Percentiles rank a stretch among this genome's conserved stretches.
These are phyloP conservation scores for Exserohilum rostratum DNA, from an alignment of 2,329 filamentous ascomycete genomes.

Conservation along the genomic window DNA sequence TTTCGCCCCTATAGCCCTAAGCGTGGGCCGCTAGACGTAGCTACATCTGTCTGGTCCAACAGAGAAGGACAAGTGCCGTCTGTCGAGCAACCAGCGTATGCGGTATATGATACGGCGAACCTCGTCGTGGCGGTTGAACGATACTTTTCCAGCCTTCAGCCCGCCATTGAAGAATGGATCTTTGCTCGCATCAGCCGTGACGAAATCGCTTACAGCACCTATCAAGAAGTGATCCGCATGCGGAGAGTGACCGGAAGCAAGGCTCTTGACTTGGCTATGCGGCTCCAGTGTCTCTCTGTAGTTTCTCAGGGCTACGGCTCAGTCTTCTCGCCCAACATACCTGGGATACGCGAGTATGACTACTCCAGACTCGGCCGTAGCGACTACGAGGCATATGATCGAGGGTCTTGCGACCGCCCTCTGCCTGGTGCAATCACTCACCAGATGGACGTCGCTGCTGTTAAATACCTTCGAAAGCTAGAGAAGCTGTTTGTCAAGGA, in stretches of 20 bases:
- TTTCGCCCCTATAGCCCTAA: constrained; percentile 39
- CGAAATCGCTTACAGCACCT: constrained; percentile 38
- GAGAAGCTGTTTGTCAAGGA: constrained; percentile 40
- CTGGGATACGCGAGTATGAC: constrained; percentile 42
- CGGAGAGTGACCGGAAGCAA: constrained; percentile 27
- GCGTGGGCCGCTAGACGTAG: constrained; percentile 36
- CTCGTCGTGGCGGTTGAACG: constrained; percentile 35
- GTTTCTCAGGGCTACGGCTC: constrained; percentile 48
- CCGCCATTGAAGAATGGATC: constrained; percentile 41
- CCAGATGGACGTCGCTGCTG: constrained; percentile 46
- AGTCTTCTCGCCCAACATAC: constrained; percentile 39
- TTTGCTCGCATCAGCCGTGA: constrained; percentile 37
- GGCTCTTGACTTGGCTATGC: constrained; percentile 40
- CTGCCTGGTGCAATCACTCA: constrained; percentile 45
- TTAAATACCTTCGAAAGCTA: constrained; percentile 40
- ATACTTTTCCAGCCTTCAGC: constrained; percentile 37
- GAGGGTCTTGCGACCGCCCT: constrained; percentile 40
- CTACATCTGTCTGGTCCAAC: constrained; percentile 39
- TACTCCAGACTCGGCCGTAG: constrained; percentile 38
- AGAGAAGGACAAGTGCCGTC: constrained; percentile 34
- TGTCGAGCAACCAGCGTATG: constrained; percentile 43
- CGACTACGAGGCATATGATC: constrained; percentile 45
- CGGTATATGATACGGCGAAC: constrained; percentile 41
- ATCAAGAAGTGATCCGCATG: constrained; percentile 41
- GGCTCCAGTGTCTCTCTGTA: constrained; percentile 43